Percentiles rank a stretch among this genome's conserved stretches.
Conservation (phyloP, 2,329 filamentous ascomycete species). For the Aspergillus fischeri region DNA sequence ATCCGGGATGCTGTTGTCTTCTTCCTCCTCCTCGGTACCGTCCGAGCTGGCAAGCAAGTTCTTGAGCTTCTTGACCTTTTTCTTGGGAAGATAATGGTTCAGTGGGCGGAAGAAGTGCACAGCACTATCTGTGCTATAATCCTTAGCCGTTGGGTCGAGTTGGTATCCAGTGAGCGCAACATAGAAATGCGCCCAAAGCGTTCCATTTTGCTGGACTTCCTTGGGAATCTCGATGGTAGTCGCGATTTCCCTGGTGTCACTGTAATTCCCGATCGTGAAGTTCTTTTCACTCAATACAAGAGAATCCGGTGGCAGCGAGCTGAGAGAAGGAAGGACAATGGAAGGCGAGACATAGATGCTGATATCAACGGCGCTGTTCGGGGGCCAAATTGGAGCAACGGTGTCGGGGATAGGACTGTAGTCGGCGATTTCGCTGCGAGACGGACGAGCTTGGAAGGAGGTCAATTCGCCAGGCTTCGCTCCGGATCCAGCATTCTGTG, state of each 20-base stretch:
- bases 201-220: conserved; percentile 84
- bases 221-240: conserved; percentile 73
- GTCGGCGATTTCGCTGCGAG: conserved; percentile 34
- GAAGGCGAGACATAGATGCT: conserved; percentile 78
- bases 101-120: conserved; percentile 81
- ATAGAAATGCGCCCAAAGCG: conserved; percentile 92
- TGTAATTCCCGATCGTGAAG: conserved; percentile 74
- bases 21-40: conserved; percentile 46
- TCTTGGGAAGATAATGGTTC: conserved; percentile 86
- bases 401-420: conserved; percentile 56
- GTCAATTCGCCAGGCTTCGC: conserved; percentile 48
- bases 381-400: conserved; percentile 86
- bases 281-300: conserved; percentile 74
- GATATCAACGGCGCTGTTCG: conserved; percentile 74
- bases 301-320: conserved; percentile 60
- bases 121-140: conserved; percentile 71
- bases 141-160: conserved; percentile 68
- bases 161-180: conserved; percentile 70
- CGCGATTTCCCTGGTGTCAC: conserved; percentile 72
- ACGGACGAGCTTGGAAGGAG: conserved; percentile 62
- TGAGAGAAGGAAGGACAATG: conserved; percentile 61
- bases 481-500: conserved; percentile 21
- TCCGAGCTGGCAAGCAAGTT: conserved; percentile 66
- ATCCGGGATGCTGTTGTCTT: conserved; percentile 55
- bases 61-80: conserved; percentile 81